A percentile compares a stretch with the other conserved stretches of the same genome.
Evolutionary conservation across 1,139 yeast genomes (phyloP).

Genomic region (Saccharomycopsis crataegensis): DNA sequence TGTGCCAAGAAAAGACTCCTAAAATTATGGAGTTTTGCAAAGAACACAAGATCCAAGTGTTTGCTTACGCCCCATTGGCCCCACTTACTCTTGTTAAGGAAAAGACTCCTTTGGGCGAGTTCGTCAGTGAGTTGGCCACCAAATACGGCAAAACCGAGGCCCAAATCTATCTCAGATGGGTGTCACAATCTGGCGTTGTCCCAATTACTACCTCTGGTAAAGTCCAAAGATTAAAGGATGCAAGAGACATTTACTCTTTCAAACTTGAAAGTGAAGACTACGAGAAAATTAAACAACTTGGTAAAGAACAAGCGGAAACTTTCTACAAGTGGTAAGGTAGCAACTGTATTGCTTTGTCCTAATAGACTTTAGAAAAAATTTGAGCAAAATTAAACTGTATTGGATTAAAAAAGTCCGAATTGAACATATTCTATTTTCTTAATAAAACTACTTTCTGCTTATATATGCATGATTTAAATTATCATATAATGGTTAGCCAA

Average conservation of each 20-base stretch:
- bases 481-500: no score
- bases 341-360: no score
- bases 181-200: conserved; percentile 51
- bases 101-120: conserved; percentile 26
- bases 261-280: conserved; percentile 23
- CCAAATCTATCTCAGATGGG: conserved; percentile 66
- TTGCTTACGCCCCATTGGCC: conserved; percentile 62
- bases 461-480: no score
- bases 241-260: conserved; percentile 49
- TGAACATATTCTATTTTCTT: no score
- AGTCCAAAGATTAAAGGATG: conserved; percentile 47
- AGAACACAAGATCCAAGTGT: conserved; percentile 45
- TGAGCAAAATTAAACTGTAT: neutral
- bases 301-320: neutral
- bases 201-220: conserved; percentile 73
- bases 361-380: neutral
- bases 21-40: conserved; percentile 52
- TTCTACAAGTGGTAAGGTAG: conserved; percentile 13
- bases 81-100: conserved; percentile 19
- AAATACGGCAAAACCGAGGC: conserved; percentile 53
- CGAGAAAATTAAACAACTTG: conserved; percentile 9
- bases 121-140: conserved; percentile 37
- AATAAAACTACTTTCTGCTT: no score
- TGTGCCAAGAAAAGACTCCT: conserved; percentile 65
- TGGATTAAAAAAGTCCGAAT: neutral